phyloP scores from a whole-genome alignment of 495 filamentous ascomycete genomes.

The Penicillium herquei region DNA sequence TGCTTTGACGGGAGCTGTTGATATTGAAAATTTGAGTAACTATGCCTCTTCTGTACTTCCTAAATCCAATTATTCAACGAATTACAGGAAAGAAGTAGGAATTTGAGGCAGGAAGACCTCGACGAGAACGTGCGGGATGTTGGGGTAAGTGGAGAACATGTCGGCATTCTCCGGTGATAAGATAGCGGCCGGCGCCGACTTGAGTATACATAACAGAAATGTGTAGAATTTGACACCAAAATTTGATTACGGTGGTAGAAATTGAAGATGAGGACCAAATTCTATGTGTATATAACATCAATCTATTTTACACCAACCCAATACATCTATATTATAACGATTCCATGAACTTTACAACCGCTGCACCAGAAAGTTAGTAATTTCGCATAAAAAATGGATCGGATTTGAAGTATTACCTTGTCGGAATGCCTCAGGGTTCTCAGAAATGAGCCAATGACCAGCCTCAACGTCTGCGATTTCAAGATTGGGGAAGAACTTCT shows the following conservation, averaged over 20 bases:
- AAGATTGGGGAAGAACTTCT: constrained; percentile 85
- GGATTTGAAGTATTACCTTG: constrained; percentile 56
- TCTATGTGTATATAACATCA: background rate
- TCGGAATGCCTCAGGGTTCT: constrained; percentile 85
- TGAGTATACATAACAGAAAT: background rate
- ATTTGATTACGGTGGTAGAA: no score
- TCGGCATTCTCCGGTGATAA: background rate
- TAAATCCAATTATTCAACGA: no score
- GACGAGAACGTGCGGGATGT: background rate
- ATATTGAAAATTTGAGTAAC: no score
- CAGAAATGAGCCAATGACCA: constrained; percentile 93
- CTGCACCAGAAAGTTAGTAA: constrained; percentile 24
- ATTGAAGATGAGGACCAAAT: background rate
- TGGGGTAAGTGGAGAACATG: background rate
- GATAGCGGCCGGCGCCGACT: background rate
- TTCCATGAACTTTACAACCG: constrained; percentile 41
- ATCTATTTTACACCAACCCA: background rate
- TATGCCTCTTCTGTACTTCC: no score
- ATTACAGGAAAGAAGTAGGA: background rate
- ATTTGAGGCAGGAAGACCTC: background rate
- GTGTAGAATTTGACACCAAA: no score
- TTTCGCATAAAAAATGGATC: background rate
- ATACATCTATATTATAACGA: constrained; percentile 4
- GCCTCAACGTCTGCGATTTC: constrained; percentile 76
- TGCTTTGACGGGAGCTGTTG: background rate